Evolutionary conservation across 169 alveolate genomes (phyloP).

Genomic region (Plasmodium cynomolgi): DNA sequence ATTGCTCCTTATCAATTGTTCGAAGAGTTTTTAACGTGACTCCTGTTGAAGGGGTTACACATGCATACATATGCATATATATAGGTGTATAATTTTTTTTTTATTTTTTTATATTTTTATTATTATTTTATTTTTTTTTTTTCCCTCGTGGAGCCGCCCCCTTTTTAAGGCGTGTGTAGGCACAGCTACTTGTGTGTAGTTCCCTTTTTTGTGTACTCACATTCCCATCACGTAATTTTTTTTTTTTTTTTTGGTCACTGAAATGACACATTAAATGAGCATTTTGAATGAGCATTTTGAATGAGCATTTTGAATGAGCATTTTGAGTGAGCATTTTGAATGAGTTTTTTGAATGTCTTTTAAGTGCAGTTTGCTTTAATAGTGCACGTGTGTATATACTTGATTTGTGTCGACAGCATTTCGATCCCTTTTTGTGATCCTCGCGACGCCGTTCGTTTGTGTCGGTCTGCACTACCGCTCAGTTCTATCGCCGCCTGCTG

Average conservation of each 20-base stretch:
- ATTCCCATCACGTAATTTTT: background rate
- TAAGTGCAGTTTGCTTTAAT: background rate
- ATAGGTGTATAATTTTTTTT: background rate
- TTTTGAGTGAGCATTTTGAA: too few species aligned
- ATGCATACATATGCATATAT: background rate
- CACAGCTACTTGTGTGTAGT: too few species aligned
- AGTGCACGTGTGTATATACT: background rate
- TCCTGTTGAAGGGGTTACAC: background rate
- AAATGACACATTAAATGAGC: background rate
- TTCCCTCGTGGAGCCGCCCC: too few species aligned
- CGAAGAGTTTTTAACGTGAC: background rate
- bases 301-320: background rate
- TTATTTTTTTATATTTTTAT: too few species aligned
- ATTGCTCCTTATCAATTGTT: background rate
- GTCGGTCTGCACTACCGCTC: background rate
- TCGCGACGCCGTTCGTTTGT: background rate
- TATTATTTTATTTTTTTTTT: too few species aligned
- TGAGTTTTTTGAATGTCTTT: slow-evolving; percentile 22
- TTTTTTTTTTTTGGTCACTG: background rate
- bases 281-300: background rate
- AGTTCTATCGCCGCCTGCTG: background rate
- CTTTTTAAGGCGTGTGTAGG: too few species aligned
- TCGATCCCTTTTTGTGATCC: background rate
- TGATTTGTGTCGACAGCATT: background rate
- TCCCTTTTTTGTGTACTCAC: background rate